These are phyloP conservation scores for Syzygium jambos DNA, from an alignment of 345 rosid genomes.

Conservation along the genomic window DNA sequence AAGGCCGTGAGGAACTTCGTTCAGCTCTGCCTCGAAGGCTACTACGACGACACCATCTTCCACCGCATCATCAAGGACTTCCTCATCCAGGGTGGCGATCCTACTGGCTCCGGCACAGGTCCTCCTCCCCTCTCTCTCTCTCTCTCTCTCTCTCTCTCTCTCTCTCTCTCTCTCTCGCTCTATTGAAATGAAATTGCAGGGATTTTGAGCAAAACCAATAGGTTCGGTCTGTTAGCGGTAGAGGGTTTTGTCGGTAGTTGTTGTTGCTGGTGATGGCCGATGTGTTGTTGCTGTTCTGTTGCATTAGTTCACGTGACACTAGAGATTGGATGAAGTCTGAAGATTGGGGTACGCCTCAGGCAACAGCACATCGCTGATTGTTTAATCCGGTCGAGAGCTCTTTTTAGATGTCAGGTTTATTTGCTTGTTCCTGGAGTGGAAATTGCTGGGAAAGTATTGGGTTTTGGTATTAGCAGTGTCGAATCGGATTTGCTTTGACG, in stretches of 20 bases:
- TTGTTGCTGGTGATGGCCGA: not conserved
- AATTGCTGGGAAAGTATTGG: not conserved
- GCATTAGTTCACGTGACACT: not conserved
- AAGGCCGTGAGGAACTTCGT: conserved; percentile 92
- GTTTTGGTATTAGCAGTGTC: not conserved
- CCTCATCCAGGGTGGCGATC: conserved; percentile 86
- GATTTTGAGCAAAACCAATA: not conserved
- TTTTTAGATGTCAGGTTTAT: not conserved
- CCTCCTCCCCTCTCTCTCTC: not conserved
- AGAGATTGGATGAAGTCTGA: not conserved
- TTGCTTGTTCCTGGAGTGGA: not conserved
- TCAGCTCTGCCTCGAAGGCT: conserved; percentile 89
- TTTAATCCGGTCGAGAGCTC: not conserved
- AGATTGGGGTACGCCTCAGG: not conserved
- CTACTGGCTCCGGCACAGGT: conserved; percentile 89
- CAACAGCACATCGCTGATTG: not conserved
- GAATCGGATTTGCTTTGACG: not conserved
- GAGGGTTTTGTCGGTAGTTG: not conserved
- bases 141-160: not conserved
- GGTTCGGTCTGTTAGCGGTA: not conserved
- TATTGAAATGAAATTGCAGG: not conserved
- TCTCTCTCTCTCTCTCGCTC: not conserved
- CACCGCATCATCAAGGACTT: conserved; percentile 91
- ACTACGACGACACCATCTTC: conserved; percentile 75
- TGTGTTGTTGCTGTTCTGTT: not conserved